phyloP scores from a whole-genome alignment of 1,139 yeast species.

The Groenewaldozyma sp. region DNA sequence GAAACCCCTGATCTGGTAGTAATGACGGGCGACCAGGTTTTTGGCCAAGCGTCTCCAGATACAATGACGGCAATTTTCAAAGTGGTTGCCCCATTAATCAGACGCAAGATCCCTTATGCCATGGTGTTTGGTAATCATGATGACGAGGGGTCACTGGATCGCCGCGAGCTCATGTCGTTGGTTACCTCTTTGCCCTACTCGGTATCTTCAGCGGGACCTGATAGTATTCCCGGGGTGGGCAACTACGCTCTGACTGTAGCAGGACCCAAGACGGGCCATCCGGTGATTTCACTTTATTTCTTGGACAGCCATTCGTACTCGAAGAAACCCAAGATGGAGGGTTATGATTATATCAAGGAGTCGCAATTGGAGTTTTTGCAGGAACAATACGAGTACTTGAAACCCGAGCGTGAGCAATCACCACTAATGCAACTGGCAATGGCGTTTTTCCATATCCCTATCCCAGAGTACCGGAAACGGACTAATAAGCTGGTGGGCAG shows the following conservation, averaged over 20 bases:
- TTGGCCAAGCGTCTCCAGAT: slow-evolving; percentile 64
- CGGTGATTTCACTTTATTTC: slow-evolving; percentile 58
- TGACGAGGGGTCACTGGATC: slow-evolving; percentile 63
- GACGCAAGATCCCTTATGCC: slow-evolving; percentile 67
- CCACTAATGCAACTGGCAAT: slow-evolving; percentile 50
- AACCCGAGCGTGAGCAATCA: slow-evolving; percentile 30
- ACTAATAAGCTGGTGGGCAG: slow-evolving; percentile 45
- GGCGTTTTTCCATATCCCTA: slow-evolving; percentile 92
- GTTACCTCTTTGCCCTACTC: slow-evolving; percentile 57
- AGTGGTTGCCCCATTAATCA: slow-evolving; percentile 62
- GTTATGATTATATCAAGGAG: slow-evolving; percentile 80
- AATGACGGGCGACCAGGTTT: slow-evolving; percentile 78
- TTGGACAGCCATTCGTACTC: slow-evolving; percentile 76
- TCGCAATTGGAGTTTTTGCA: slow-evolving; percentile 57
- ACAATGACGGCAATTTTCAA: slow-evolving; percentile 70
- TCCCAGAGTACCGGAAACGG: slow-evolving; percentile 63
- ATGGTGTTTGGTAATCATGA: slow-evolving; percentile 76
- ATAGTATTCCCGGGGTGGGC: slow-evolving; percentile 64
- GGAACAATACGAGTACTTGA: slow-evolving; percentile 31
- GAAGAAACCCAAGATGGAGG: slow-evolving; percentile 54
- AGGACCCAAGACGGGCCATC: slow-evolving; percentile 34
- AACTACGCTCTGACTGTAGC: slow-evolving; percentile 55
- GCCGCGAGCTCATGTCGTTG: slow-evolving; percentile 52
- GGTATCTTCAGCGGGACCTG: slow-evolving; percentile 53
- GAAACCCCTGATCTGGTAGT: slow-evolving; percentile 80